Evolutionary conservation across 208 protist genomes (phyloP).

Genomic region (Vickermania spadyakhi): DNA sequence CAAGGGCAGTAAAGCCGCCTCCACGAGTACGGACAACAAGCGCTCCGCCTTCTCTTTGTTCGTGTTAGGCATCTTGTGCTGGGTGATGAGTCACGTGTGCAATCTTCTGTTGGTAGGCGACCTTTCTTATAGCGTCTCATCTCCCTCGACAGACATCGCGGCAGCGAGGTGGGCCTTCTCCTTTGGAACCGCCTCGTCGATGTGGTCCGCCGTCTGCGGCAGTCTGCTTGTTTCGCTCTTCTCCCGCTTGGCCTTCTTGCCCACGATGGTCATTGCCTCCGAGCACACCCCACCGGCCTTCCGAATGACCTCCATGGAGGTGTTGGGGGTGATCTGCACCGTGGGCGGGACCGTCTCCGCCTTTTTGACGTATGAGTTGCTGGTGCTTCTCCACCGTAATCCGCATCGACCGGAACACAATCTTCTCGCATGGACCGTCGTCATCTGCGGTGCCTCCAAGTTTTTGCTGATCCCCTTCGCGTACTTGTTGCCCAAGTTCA

Average conservation of each 20-base stretch:
- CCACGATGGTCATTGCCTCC: constrained; percentile 31
- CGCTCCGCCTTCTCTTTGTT: constrained; percentile 38
- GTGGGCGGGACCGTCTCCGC: constrained; percentile 23
- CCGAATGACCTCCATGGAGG: constrained; percentile 31
- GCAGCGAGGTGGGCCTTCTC: constrained; percentile 22
- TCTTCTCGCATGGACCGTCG: constrained; percentile 17
- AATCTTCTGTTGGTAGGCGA: constrained; percentile 35
- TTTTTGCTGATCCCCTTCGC: constrained; percentile 31
- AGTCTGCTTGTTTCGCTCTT: constrained; percentile 29
- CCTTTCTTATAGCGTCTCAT: constrained; percentile 3
- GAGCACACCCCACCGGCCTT: constrained; percentile 42
- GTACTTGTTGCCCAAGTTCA: constrained; percentile 28
- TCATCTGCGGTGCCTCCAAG: constrained; percentile 25
- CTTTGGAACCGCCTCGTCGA: constrained; percentile 11
- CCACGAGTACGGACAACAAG: neutral
- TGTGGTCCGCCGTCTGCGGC: neutral
- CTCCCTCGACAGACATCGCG: constrained; percentile 9
- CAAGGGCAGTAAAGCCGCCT: constrained; percentile 3
- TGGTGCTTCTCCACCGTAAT: constrained; percentile 15
- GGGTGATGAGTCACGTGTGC: constrained; percentile 25
- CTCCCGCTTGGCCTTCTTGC: constrained; percentile 44
- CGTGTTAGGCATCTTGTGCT: constrained; percentile 24
- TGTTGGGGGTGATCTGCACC: constrained; percentile 33
- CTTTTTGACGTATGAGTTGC: constrained; percentile 20
- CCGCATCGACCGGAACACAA: constrained; percentile 9